Percentiles rank a stretch among this genome's conserved stretches.
Conservation (phyloP, 768 basidiomycete species). For the Scleroderma citrinum region DNA sequence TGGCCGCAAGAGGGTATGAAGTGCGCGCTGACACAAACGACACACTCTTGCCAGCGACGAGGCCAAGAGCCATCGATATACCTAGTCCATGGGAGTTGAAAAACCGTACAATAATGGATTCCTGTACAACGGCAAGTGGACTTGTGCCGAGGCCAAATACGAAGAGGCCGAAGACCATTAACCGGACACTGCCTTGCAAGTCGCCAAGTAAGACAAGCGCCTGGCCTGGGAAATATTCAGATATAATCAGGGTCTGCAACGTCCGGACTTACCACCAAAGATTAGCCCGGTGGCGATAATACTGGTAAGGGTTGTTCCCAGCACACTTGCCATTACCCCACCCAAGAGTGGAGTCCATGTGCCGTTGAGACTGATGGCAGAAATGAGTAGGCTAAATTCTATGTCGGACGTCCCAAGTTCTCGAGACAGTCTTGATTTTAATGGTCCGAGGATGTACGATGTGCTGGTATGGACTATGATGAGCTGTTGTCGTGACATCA, state of each 20-base stretch:
- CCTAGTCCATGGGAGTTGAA: slow-evolving; percentile 74
- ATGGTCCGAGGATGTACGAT: slow-evolving; percentile 68
- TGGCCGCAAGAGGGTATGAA: slow-evolving; percentile 68
- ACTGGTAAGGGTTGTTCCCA: slow-evolving; percentile 67
- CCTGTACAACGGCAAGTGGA: slow-evolving; percentile 78
- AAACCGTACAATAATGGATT: slow-evolving; percentile 79
- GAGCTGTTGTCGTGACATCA: not conserved
- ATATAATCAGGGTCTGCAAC: slow-evolving; percentile 3
- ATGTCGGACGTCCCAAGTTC: slow-evolving; percentile 74
- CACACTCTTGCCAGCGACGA: slow-evolving; percentile 73
- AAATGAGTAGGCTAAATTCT: slow-evolving; percentile 72
- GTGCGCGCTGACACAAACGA: slow-evolving; percentile 73
- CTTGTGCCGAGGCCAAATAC: slow-evolving; percentile 76
- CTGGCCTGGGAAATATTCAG: slow-evolving; percentile 42
- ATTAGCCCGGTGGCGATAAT: slow-evolving; percentile 74
- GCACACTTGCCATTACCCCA: slow-evolving; percentile 60
- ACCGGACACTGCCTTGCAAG: slow-evolving; percentile 48
- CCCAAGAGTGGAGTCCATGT: slow-evolving; percentile 77
- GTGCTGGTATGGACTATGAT: slow-evolving; percentile 37
- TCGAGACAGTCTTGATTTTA: slow-evolving; percentile 62
- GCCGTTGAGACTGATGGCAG: slow-evolving; percentile 70
- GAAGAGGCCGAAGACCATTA: slow-evolving; percentile 74
- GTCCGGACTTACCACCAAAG: slow-evolving; percentile 42
- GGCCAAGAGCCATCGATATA: slow-evolving; percentile 74
- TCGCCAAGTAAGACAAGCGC: slow-evolving; percentile 63